These are phyloP conservation scores for Iodosphaeria phyllophila DNA, from an alignment of 2,329 filamentous ascomycete genomes.

Conservation along the genomic window DNA sequence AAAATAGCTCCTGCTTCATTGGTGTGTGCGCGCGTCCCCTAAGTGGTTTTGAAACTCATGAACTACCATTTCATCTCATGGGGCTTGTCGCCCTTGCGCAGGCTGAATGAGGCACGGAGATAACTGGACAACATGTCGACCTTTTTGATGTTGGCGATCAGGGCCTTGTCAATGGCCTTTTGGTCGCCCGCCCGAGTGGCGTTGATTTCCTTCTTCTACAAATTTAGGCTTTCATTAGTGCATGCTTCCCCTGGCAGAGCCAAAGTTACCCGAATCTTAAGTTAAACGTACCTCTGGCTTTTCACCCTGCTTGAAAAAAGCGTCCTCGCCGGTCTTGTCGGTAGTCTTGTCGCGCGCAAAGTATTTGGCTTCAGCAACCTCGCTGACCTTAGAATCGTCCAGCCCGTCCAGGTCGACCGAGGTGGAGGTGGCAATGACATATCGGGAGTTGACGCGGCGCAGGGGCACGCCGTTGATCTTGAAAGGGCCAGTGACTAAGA, in stretches of 20 bases:
- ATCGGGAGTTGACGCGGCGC: constrained; percentile 81
- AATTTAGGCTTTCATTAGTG: constrained; percentile 16
- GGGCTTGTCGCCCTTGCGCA: constrained; percentile 98
- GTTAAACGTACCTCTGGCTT: constrained; percentile 73
- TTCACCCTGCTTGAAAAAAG: constrained; percentile 99
- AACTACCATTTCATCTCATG: constrained; percentile 99
- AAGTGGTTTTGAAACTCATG: too few species aligned
- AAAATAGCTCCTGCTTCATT: too few species aligned
- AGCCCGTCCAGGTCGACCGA: constrained; percentile 72
- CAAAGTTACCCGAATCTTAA: too few species aligned
- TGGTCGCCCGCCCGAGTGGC: constrained; percentile 90
- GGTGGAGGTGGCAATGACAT: constrained; percentile 80
- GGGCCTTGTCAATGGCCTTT: constrained; percentile 94
- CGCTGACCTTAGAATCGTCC: constrained; percentile 77
- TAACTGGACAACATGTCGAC: constrained; percentile 86
- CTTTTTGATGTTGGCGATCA: constrained; percentile 96
- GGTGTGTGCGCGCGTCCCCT: too few species aligned
- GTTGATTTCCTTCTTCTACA: constrained; percentile 90
- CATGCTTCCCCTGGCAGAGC: constrained; percentile 1
- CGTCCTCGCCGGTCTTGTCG: constrained; percentile 93
- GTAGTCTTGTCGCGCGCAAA: constrained; percentile 89
- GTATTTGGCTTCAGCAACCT: constrained; percentile 64
- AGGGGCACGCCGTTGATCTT: constrained; percentile 99
- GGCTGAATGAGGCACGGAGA: constrained; percentile 89
- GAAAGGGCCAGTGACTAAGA: constrained; percentile 98